Conservation (phyloP, 192 early-diverging fungal species). For the Funneliformis mosseae region DNA sequence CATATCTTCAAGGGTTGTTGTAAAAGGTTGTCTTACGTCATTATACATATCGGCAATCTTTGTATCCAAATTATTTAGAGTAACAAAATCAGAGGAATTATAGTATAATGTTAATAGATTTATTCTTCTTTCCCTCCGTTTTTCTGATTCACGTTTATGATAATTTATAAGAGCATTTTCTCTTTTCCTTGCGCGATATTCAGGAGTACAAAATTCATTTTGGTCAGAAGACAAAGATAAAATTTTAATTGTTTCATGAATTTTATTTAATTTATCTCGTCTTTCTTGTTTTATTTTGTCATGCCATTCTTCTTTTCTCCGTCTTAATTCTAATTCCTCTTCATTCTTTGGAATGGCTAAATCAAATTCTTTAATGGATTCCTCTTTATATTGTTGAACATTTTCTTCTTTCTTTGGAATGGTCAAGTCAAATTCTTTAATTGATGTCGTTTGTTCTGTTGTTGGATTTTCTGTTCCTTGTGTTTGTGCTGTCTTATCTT, state of each 20-base stretch:
- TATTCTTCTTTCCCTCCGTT: not conserved
- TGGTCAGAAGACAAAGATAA: not conserved
- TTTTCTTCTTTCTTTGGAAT: not conserved
- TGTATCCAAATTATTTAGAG: constrained; percentile 18
- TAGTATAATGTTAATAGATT: constrained; percentile 11
- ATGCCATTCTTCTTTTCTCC: too few relatives aligned
- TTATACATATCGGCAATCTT: not conserved
- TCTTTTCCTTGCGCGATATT: not conserved
- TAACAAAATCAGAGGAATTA: constrained; percentile 16
- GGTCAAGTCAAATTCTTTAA: too few relatives aligned
- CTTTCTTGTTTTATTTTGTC: too few relatives aligned
- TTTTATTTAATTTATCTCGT: not conserved
- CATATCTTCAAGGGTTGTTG: constrained; percentile 18
- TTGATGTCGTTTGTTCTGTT: too few relatives aligned
- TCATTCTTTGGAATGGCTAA: not conserved
- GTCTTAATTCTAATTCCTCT: not conserved
- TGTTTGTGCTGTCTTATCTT: too few relatives aligned
- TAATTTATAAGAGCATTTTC: not conserved
- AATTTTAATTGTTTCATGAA: not conserved
- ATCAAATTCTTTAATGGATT: not conserved
- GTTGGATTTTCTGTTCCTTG: too few relatives aligned
- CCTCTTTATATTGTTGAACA: not conserved
- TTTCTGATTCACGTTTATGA: not conserved
- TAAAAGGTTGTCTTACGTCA: not conserved
- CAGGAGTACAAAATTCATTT: not conserved